phyloP scores from a whole-genome alignment of 129 eudicot genomes.

The Arctium minus region DNA sequence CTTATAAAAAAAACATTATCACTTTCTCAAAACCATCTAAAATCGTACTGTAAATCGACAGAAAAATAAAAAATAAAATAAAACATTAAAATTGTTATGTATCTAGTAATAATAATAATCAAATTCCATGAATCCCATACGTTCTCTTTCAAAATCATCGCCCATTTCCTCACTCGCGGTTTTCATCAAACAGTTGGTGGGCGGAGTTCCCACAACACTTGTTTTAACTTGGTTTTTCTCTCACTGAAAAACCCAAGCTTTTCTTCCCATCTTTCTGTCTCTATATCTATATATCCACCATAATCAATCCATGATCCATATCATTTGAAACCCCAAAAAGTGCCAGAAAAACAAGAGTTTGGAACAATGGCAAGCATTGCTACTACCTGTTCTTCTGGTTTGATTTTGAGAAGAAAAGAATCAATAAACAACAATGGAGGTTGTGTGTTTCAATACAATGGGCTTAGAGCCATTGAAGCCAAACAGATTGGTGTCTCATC shows the following conservation, averaged over 20 bases:
- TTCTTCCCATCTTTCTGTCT: conserved; percentile 1
- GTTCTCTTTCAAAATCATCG: conserved; percentile 15
- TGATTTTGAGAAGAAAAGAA: conserved; percentile 36
- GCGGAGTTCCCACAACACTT: conserved; percentile 18
- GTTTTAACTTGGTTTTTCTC: conserved; percentile 20
- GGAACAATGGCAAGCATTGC: conserved; percentile 53
- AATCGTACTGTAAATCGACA: too few species aligned
- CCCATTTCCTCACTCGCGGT: conserved; percentile 7
- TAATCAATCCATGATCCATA: background rate
- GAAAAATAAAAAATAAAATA: too few species aligned
- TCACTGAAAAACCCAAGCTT: conserved; percentile 31
- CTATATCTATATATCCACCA: conserved; percentile 15
- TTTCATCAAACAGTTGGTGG: conserved; percentile 20
- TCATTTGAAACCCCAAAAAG: background rate
- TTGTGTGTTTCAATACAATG: conserved; percentile 45
- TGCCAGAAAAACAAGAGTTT: background rate
- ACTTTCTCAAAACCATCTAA: too few species aligned
- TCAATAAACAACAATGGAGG: conserved; percentile 33
- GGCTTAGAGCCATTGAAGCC: conserved; percentile 44
- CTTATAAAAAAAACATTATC: too few species aligned
- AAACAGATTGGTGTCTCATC: conserved; percentile 13
- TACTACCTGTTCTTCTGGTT: conserved; percentile 55
- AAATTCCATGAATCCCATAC: background rate
- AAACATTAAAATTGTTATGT: too few species aligned
- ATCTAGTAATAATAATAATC: background rate